phyloP scores from a whole-genome alignment of 2,329 filamentous ascomycete genomes.

The Lachnellula subtilissima region DNA sequence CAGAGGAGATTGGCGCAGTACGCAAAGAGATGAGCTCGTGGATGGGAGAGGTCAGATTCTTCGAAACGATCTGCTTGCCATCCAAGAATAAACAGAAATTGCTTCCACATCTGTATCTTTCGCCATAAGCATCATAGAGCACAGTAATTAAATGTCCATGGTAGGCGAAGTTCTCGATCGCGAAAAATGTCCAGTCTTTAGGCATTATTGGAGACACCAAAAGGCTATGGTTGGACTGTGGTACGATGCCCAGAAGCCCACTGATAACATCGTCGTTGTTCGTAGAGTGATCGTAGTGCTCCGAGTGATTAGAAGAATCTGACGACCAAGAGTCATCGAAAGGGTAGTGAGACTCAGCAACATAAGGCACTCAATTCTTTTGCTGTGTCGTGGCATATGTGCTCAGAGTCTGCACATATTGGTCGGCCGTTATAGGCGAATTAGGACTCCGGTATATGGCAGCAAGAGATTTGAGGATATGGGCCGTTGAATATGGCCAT shows the following conservation, averaged over 20 bases:
- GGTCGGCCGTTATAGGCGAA: slow-evolving; percentile 33
- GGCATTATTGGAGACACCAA: slow-evolving; percentile 38
- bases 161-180: slow-evolving; percentile 39
- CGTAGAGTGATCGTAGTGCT: slow-evolving; percentile 42
- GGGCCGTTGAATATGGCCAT: slow-evolving; percentile 41
- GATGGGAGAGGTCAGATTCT: slow-evolving; percentile 1
- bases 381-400: slow-evolving; percentile 39
- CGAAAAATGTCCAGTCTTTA: slow-evolving; percentile 33
- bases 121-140: slow-evolving; percentile 37
- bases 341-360: slow-evolving; percentile 41
- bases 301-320: slow-evolving; percentile 36
- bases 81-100: slow-evolving; percentile 38
- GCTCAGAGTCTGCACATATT: slow-evolving; percentile 36
- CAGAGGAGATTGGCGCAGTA: not conserved
- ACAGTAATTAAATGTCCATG: slow-evolving; percentile 39
- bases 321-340: slow-evolving; percentile 34
- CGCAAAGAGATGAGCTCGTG: not conserved
- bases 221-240: slow-evolving; percentile 35
- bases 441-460: slow-evolving; percentile 32
- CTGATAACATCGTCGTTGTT: slow-evolving; percentile 42
- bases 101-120: slow-evolving; percentile 32
- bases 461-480: slow-evolving; percentile 39
- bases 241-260: slow-evolving; percentile 38
- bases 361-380: slow-evolving; percentile 39
- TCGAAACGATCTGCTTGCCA: slow-evolving; percentile 30